phyloP scores from a whole-genome alignment of 2,329 filamentous ascomycete species.

The Rhytidhysteron rufulum region DNA sequence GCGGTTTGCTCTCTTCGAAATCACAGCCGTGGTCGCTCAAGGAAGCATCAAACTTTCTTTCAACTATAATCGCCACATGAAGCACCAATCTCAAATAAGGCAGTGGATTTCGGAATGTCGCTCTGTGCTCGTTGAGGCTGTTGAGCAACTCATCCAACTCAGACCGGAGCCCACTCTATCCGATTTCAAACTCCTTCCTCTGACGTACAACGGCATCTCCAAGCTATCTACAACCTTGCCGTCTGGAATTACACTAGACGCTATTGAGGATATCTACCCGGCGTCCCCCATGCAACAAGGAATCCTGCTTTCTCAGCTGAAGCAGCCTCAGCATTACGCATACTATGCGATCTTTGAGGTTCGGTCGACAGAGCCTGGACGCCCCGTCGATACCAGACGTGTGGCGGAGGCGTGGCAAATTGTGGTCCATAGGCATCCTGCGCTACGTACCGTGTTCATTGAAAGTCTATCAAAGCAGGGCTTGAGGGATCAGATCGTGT shows the following conservation, averaged over 20 bases:
- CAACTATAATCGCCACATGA: slow-evolving; percentile 12
- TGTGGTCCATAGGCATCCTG: slow-evolving; percentile 15
- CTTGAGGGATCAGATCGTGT: slow-evolving; percentile 9
- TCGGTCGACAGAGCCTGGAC: slow-evolving; percentile 3
- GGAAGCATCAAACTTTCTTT: slow-evolving; percentile 9
- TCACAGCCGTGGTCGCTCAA: slow-evolving; percentile 7
- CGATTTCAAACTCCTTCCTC: slow-evolving; percentile 7
- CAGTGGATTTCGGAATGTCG: slow-evolving; percentile 5
- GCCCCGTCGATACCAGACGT: slow-evolving; percentile 8
- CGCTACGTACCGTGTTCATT: slow-evolving; percentile 16
- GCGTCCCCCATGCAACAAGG: slow-evolving; percentile 11
- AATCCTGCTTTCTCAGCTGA: slow-evolving; percentile 8
- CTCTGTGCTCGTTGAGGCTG: background rate
- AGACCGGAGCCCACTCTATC: slow-evolving; percentile 4
- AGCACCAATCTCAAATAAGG: slow-evolving; percentile 7
- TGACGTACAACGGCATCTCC: background rate
- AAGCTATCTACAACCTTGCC: background rate
- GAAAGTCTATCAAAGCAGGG: slow-evolving; percentile 10
- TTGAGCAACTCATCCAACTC: slow-evolving; percentile 1
- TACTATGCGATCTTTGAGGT: slow-evolving; percentile 10
- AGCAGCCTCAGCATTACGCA: slow-evolving; percentile 6
- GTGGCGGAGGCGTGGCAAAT: slow-evolving; percentile 9
- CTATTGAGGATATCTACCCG: slow-evolving; percentile 7
- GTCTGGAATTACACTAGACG: slow-evolving; percentile 9
- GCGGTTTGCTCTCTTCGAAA: slow-evolving; percentile 10